A percentile compares a stretch with the other conserved stretches of the same genome.
phyloP scores from a whole-genome alignment of 2,329 filamentous ascomycete species.

The Tolypocladium endophyticum region DNA sequence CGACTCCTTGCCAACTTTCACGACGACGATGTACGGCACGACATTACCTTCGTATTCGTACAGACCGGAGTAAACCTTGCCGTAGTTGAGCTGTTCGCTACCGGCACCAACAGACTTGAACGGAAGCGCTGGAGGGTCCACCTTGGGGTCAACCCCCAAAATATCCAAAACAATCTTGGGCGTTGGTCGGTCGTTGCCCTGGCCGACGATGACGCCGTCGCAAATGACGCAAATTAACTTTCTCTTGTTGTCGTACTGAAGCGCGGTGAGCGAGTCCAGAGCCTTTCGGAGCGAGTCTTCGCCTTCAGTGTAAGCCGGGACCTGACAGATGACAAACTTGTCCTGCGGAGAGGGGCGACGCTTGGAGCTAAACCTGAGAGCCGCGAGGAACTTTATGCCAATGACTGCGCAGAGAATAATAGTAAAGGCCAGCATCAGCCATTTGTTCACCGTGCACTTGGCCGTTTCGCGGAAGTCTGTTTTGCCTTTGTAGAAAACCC shows the following conservation, averaged over 20 bases:
- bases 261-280: constrained; percentile 83
- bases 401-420: constrained; percentile 74
- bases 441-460: constrained; percentile 81
- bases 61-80: constrained; percentile 94
- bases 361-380: constrained; percentile 88
- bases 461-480: constrained; percentile 72
- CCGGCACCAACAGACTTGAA: constrained; percentile 89
- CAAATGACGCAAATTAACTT: constrained; percentile 96
- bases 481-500: constrained; percentile 72
- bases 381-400: constrained; percentile 78
- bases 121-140: constrained; percentile 85
- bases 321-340: constrained; percentile 97
- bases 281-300: constrained; percentile 91
- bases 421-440: constrained; percentile 79
- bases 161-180: constrained; percentile 98
- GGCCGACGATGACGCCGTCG: constrained; percentile 92
- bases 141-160: constrained; percentile 90
- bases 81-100: constrained; percentile 91
- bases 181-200: constrained; percentile 90
- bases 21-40: constrained; percentile 88
- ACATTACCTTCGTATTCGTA: constrained; percentile 98
- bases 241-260: constrained; percentile 96
- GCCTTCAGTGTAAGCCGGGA: constrained; percentile 95
- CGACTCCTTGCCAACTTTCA: constrained; percentile 95
- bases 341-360: constrained; percentile 82